phyloP scores from a whole-genome alignment of 108 stramenopile species.

The Skeletonema menzelii region DNA sequence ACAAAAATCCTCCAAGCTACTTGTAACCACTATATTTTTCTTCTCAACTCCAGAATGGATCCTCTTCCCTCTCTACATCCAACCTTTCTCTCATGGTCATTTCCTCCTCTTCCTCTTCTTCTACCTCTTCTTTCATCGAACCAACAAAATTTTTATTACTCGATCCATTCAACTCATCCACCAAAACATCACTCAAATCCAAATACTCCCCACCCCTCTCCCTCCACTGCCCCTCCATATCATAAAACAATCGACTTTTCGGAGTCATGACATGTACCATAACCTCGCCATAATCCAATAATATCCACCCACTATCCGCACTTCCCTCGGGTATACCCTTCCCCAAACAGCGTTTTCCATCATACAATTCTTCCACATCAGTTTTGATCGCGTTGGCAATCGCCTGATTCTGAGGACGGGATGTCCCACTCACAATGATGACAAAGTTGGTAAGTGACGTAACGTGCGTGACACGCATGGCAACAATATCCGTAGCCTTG shows the following conservation, averaged over 20 bases:
- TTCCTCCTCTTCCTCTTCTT: background rate
- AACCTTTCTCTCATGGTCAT: conserved; percentile 24
- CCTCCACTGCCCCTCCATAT: conserved; percentile 86
- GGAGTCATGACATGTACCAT: conserved; percentile 95
- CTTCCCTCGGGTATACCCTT: conserved; percentile 84
- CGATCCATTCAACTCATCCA: conserved; percentile 20
- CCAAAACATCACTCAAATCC: conserved; percentile 64
- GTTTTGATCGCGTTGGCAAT: conserved; percentile 83
- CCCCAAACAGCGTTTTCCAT: conserved; percentile 49
- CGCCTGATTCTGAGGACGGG: conserved; percentile 93
- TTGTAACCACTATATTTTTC: too few relatives aligned
- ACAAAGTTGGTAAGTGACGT: conserved; percentile 80
- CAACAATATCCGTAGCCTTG: conserved; percentile 88
- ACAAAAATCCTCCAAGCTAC: too few relatives aligned
- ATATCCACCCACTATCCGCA: conserved; percentile 92
- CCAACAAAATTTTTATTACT: conserved; percentile 18
- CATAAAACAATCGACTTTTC: conserved; percentile 86
- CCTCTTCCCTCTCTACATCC: conserved; percentile 53
- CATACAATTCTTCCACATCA: conserved; percentile 65
- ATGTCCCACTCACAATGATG: conserved; percentile 80
- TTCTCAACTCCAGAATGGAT: conserved; percentile 84
- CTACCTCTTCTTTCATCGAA: too few relatives aligned
- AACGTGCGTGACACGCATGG: conserved; percentile 67
- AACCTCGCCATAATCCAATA: conserved; percentile 90
- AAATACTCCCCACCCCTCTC: conserved; percentile 67